Conservation (phyloP, 78 protist genomes). For the Dictyostelium intermedium region DNA sequence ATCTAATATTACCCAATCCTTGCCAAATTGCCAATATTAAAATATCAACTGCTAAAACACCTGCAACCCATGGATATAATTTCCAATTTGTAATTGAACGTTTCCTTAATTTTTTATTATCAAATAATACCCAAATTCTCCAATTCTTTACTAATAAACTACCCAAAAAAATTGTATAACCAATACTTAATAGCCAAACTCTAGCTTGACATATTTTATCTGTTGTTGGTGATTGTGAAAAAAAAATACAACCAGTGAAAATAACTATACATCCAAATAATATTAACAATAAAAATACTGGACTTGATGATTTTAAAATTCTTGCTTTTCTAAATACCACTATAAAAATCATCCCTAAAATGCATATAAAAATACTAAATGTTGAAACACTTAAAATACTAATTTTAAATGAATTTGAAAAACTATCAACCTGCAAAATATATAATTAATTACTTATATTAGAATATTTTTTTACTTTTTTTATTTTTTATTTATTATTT, state of each 20-base stretch:
- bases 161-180: background rate
- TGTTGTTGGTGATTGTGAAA: background rate
- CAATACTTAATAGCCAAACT: conserved; percentile 4
- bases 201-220: background rate
- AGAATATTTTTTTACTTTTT: background rate
- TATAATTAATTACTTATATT: background rate
- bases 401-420: background rate
- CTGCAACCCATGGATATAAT: background rate
- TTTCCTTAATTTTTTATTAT: background rate
- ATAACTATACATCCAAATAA: conserved; percentile 18
- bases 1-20: background rate
- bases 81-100: background rate
- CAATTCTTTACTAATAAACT: conserved; percentile 8
- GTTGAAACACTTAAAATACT: background rate
- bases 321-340: background rate
- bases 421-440: background rate
- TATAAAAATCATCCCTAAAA: background rate
- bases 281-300: background rate
- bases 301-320: conserved; percentile 33
- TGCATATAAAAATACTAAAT: background rate
- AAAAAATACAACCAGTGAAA: background rate
- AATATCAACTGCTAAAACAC: background rate
- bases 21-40: background rate
- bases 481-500: background rate
- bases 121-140: background rate